Evolutionary conservation across 2,329 filamentous ascomycete genomes (phyloP).

Genomic region (Ceratocystis papillata): DNA sequence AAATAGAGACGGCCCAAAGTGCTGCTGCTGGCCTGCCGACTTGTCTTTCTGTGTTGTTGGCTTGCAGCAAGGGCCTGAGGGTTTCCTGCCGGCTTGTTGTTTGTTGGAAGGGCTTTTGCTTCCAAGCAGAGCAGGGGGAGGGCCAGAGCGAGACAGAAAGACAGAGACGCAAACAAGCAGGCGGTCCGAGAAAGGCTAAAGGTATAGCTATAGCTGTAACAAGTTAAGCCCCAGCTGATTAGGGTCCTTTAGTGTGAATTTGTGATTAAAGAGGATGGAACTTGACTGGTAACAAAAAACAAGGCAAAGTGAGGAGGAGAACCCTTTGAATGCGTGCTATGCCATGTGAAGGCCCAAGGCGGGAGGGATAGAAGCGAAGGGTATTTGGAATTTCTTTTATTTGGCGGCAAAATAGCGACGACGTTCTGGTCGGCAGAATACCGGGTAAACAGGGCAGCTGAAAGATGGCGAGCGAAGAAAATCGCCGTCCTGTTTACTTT

Average conservation of each 20-base stretch:
- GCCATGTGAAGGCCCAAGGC: not conserved
- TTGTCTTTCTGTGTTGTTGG: too few relatives aligned
- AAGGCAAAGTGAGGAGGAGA: not conserved
- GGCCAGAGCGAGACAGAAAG: not conserved
- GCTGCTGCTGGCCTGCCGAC: not conserved
- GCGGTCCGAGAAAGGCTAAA: not conserved
- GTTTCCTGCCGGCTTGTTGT: not conserved
- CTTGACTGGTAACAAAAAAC: not conserved
- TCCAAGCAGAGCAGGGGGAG: not conserved
- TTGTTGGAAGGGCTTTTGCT: not conserved
- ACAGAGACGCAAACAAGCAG: not conserved
- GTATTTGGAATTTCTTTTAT: not conserved
- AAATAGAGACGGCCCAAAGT: conserved; percentile 8
- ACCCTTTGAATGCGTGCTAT: not conserved
- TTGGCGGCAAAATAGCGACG: not conserved
- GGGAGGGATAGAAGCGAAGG: not conserved
- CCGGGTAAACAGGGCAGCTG: not conserved
- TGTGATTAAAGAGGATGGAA: not conserved
- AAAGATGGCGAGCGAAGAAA: not conserved
- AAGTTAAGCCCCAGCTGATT: too few relatives aligned
- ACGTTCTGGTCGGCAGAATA: not conserved
- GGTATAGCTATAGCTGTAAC: too few relatives aligned
- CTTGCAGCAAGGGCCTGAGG: conserved; percentile 9
- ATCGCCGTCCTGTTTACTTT: too few relatives aligned
- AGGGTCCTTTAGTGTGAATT: not conserved